A percentile compares a stretch with the other conserved stretches of the same genome.
Conservation (phyloP, 768 basidiomycete species). For the Serendipita vermifera region DNA sequence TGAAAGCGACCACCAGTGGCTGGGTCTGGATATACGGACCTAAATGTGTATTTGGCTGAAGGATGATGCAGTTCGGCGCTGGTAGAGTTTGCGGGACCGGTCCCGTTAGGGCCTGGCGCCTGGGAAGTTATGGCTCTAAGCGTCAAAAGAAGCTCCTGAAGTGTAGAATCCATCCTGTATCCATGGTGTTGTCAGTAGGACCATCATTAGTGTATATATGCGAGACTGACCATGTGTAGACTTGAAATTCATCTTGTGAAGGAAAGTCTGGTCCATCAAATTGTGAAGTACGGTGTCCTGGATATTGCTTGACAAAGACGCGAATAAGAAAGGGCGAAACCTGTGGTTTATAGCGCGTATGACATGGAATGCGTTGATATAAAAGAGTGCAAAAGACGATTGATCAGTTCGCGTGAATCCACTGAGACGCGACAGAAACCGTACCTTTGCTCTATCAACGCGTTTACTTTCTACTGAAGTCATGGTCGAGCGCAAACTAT, state of each 20-base stretch:
- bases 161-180: slow-evolving; percentile 7
- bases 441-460: neutral
- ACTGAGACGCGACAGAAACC: neutral
- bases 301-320: neutral
- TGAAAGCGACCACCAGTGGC: neutral
- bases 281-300: neutral
- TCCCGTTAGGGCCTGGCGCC: neutral
- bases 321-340: neutral
- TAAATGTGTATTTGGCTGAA: neutral
- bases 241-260: neutral
- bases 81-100: neutral
- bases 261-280: neutral
- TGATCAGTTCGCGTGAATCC: too few species aligned
- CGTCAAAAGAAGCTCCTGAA: neutral
- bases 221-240: slow-evolving; percentile 7
- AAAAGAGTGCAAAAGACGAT: neutral
- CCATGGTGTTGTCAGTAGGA: too few species aligned
- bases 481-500: too few species aligned
- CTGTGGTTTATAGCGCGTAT: neutral
- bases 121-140: neutral
- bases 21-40: neutral
- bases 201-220: neutral
- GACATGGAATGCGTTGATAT: neutral
- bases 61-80: neutral
- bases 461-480: neutral